These are phyloP conservation scores for Lentinus brumalis DNA, from an alignment of 768 basidiomycete genomes.

Conservation along the genomic window DNA sequence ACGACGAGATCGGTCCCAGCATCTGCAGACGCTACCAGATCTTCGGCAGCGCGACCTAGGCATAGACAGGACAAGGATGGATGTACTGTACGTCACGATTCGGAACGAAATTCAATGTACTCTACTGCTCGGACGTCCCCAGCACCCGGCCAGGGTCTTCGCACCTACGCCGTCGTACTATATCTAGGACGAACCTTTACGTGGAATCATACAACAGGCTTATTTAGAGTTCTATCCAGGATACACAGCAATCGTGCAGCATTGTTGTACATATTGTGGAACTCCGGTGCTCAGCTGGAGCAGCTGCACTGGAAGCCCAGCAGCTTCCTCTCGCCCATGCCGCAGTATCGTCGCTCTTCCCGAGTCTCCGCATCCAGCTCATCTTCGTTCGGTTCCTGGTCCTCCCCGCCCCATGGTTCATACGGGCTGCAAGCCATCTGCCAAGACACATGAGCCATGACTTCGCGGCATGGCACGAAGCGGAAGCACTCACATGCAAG, in stretches of 20 bases:
- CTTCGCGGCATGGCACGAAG: neutral
- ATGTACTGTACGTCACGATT: constrained; percentile 10
- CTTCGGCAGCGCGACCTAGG: constrained; percentile 83
- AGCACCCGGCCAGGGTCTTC: neutral
- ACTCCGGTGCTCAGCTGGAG: constrained; percentile 55
- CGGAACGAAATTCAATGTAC: constrained; percentile 19
- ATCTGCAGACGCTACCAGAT: constrained; percentile 93
- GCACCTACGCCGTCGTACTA: neutral
- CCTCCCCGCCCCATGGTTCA: constrained; percentile 85
- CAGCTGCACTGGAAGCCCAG: constrained; percentile 94
- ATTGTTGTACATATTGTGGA: too few species aligned
- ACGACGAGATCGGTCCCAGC: constrained; percentile 90
- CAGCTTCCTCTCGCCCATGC: constrained; percentile 72
- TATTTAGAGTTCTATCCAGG: neutral
- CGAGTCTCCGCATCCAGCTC: constrained; percentile 57
- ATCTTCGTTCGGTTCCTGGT: constrained; percentile 42
- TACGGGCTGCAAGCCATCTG: constrained; percentile 90
- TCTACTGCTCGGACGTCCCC: constrained; percentile 8
- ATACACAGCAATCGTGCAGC: neutral
- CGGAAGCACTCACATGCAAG: constrained; percentile 59
- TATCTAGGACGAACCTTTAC: too few species aligned
- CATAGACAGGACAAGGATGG: constrained; percentile 1
- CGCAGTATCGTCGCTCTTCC: constrained; percentile 78
- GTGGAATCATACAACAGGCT: too few species aligned
- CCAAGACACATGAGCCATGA: neutral